These are phyloP conservation scores for Blastocystis sp. DNA, from an alignment of 352 stramenopile genomes.

Conservation along the genomic window DNA sequence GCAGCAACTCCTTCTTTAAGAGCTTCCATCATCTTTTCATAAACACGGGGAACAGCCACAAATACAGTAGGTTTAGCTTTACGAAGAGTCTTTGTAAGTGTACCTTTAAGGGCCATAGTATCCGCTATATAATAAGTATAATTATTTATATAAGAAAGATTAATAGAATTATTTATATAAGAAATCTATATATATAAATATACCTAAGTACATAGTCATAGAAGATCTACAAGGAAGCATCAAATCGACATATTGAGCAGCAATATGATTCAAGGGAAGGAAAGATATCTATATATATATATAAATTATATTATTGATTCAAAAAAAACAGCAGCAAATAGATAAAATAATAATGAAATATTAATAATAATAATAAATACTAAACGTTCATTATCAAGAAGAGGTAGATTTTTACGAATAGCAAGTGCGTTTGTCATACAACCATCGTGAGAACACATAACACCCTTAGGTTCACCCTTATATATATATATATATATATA, in stretches of 20 bases:
- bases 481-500: constrained; percentile 59
- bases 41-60: constrained; percentile 61
- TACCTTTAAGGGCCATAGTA: constrained; percentile 54
- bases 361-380: constrained; percentile 45
- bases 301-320: too few species aligned
- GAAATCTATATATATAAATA: too few species aligned
- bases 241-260: constrained; percentile 48
- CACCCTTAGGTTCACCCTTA: constrained; percentile 58
- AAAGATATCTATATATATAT: constrained; percentile 41
- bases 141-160: neutral
- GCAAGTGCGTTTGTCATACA: constrained; percentile 26
- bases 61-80: constrained; percentile 57
- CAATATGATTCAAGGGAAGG: constrained; percentile 49
- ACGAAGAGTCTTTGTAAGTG: constrained; percentile 50
- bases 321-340: too few species aligned
- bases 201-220: constrained; percentile 46
- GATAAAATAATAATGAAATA: constrained; percentile 44
- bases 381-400: constrained; percentile 42
- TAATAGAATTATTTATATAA: too few species aligned
- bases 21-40: constrained; percentile 56
- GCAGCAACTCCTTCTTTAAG: constrained; percentile 35
- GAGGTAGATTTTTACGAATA: constrained; percentile 14
- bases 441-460: constrained; percentile 57
- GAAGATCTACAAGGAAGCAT: constrained; percentile 45
- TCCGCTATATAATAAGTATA: constrained; percentile 49